Conservation (phyloP, 345 rosid genomes). For the Melastoma malabathricum region DNA sequence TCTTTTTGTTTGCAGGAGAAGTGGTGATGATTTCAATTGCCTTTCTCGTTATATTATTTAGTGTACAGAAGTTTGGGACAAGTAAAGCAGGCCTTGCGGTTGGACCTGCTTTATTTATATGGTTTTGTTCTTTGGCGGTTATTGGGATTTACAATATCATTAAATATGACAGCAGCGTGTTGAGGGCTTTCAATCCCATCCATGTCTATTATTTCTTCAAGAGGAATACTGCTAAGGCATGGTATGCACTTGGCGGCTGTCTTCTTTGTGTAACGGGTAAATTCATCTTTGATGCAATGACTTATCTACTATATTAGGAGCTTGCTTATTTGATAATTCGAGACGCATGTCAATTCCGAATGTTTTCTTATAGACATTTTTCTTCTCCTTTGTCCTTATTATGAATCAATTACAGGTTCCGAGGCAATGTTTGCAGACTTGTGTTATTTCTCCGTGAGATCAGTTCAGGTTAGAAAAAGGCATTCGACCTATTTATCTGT, state of each 20-base stretch:
- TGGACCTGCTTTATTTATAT: slow-evolving; percentile 88
- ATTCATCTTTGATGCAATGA: neutral
- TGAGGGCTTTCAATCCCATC: slow-evolving; percentile 80
- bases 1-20: slow-evolving; percentile 52
- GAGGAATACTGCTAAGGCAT: slow-evolving; percentile 73
- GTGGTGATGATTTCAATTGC: slow-evolving; percentile 91
- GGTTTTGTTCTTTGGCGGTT: slow-evolving; percentile 95
- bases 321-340: neutral
- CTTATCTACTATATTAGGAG: neutral
- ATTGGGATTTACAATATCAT: slow-evolving; percentile 78
- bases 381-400: slow-evolving; percentile 7
- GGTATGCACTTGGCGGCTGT: slow-evolving; percentile 98
- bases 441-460: slow-evolving; percentile 90
- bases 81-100: slow-evolving; percentile 93
- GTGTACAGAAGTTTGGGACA: slow-evolving; percentile 96
- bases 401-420: slow-evolving; percentile 39
- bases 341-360: slow-evolving; percentile 1
- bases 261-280: slow-evolving; percentile 96
- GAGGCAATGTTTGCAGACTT: slow-evolving; percentile 99
- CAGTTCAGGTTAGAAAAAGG: slow-evolving; percentile 64
- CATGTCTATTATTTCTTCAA: slow-evolving; percentile 81
- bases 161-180: slow-evolving; percentile 63
- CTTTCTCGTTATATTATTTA: slow-evolving; percentile 77
- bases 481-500: too few relatives aligned
- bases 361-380: neutral